phyloP scores from a whole-genome alignment of 768 basidiomycete genomes.

The Lactarius quietus region DNA sequence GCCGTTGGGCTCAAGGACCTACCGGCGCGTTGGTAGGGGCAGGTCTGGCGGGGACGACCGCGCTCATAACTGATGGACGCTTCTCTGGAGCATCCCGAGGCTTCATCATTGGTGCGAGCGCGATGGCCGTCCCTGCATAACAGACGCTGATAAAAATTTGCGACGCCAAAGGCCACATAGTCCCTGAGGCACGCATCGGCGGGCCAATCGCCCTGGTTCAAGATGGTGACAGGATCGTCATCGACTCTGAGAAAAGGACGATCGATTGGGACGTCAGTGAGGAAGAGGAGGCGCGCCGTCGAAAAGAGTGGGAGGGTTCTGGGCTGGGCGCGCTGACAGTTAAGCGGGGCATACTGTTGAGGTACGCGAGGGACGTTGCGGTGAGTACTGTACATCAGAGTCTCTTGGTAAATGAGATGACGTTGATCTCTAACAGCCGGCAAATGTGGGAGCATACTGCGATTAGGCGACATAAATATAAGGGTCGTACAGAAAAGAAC shows the following conservation, averaged over 20 bases:
- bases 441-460: slow-evolving; percentile 77
- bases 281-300: slow-evolving; percentile 57
- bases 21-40: slow-evolving; percentile 85
- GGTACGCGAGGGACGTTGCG: slow-evolving; percentile 84
- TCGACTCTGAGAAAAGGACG: slow-evolving; percentile 60
- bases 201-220: slow-evolving; percentile 85
- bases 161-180: slow-evolving; percentile 49
- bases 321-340: slow-evolving; percentile 62
- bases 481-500: not conserved
- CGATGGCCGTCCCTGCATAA: not conserved
- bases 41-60: slow-evolving; percentile 71
- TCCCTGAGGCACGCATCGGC: slow-evolving; percentile 67
- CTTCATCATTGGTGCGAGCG: slow-evolving; percentile 50
- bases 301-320: slow-evolving; percentile 64
- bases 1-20: slow-evolving; percentile 45
- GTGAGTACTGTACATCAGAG: slow-evolving; percentile 50
- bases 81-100: slow-evolving; percentile 81
- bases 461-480: slow-evolving; percentile 42
- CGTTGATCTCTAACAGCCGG: slow-evolving; percentile 49
- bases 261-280: slow-evolving; percentile 75
- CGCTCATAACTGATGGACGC: slow-evolving; percentile 84
- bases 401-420: slow-evolving; percentile 4
- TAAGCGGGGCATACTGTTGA: slow-evolving; percentile 67
- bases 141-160: not conserved
- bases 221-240: slow-evolving; percentile 76